Evolutionary conservation across 805 yeast species (phyloP).

Genomic region (Kluyveromyces siamensis): DNA sequence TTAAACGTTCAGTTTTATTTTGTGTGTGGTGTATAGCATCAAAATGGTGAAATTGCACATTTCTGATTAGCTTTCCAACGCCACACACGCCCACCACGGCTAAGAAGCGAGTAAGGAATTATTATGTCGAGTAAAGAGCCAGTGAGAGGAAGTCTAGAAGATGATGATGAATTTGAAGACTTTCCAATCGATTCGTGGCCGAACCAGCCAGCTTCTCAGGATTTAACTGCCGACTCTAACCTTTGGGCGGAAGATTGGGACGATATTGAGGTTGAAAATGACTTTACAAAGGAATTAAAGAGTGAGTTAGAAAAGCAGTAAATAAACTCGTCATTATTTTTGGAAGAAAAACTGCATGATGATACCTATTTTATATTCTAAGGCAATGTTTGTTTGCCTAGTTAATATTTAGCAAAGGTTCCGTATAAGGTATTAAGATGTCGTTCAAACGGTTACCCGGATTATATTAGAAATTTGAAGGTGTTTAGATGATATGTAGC

Average conservation of each 20-base stretch:
- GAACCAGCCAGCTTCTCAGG: slow-evolving; percentile 26
- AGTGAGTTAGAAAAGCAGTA: slow-evolving; percentile 30
- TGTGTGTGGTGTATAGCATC: no score
- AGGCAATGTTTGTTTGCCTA: no score
- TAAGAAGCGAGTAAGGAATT: background rate
- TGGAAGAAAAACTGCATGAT: no score
- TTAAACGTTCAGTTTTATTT: no score
- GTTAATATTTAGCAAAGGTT: no score
- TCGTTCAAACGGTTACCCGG: background rate
- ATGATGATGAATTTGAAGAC: slow-evolving; percentile 96
- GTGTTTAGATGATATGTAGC: background rate
- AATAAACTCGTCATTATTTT: background rate
- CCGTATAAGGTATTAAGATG: no score
- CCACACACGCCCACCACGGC: background rate
- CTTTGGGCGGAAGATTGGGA: slow-evolving; percentile 99
- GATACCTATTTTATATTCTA: no score
- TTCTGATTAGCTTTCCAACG: background rate
- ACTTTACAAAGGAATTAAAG: slow-evolving; percentile 69
- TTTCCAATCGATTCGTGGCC: slow-evolving; percentile 89
- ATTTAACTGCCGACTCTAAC: slow-evolving; percentile 34
- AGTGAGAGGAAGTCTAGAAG: slow-evolving; percentile 52
- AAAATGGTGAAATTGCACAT: no score
- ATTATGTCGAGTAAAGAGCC: slow-evolving; percentile 4
- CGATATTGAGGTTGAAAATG: slow-evolving; percentile 88
- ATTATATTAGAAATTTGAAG: background rate